Evolutionary conservation across 2,329 filamentous ascomycete species (phyloP).

Genomic region (Trichoderma simmonsii): DNA sequence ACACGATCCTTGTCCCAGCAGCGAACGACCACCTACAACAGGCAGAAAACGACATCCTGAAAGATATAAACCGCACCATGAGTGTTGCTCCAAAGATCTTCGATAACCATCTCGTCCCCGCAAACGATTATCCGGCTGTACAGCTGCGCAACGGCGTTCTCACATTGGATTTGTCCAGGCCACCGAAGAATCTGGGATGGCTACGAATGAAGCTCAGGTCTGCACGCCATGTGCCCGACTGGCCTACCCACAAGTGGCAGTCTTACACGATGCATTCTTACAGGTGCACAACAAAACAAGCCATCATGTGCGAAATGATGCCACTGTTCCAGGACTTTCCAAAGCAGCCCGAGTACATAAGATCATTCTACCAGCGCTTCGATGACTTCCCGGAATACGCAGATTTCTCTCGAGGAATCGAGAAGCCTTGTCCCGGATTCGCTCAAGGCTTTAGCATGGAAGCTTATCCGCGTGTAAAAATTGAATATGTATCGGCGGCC

Average conservation of each 20-base stretch:
- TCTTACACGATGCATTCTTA: not conserved
- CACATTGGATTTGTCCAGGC: not conserved
- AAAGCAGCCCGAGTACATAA: not conserved
- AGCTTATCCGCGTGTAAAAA: not conserved
- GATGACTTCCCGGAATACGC: slow-evolving; percentile 3
- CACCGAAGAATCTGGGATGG: not conserved
- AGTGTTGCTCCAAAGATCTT: not conserved
- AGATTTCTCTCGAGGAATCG: not conserved
- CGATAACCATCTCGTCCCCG: not conserved
- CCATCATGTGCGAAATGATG: not conserved
- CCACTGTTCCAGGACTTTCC: not conserved
- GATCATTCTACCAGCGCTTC: not conserved
- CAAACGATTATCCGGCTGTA: not conserved
- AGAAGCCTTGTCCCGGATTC: not conserved
- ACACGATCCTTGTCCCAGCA: not conserved
- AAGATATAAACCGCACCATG: not conserved
- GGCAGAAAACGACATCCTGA: not conserved
- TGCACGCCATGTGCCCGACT: not conserved
- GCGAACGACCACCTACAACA: not conserved
- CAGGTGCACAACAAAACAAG: not conserved
- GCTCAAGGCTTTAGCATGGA: not conserved
- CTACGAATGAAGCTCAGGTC: not conserved
- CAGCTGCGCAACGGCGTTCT: slow-evolving; percentile 7
- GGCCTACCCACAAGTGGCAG: not conserved
- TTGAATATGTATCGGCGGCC: not conserved